Evolutionary conservation across 2,329 filamentous ascomycete genomes (phyloP).

Genomic region (Xylariaceae sp.): DNA sequence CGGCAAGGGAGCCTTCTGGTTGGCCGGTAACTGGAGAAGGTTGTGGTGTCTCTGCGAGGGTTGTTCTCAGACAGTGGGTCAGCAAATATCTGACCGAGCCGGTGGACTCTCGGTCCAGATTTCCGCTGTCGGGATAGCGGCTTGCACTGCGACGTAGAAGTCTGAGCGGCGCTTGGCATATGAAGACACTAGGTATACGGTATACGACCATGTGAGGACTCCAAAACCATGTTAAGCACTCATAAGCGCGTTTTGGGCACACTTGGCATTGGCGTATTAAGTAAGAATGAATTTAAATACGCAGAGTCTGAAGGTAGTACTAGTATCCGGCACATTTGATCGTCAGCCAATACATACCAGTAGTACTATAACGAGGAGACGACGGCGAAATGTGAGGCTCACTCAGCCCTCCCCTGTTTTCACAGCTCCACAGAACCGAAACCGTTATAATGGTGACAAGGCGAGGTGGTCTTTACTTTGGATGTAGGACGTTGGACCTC

Average conservation of each 20-base stretch:
- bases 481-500: background rate
- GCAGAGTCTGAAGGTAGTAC: background rate
- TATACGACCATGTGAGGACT: background rate
- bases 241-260: background rate
- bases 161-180: constrained; percentile 24
- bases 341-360: too few species aligned
- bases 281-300: constrained; percentile 3
- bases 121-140: constrained; percentile 29
- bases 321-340: too few species aligned
- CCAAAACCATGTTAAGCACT: background rate
- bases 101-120: constrained; percentile 28
- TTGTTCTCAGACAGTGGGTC: background rate
- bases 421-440: constrained; percentile 5
- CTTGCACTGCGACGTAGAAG: constrained; percentile 23
- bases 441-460: background rate
- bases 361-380: too few species aligned
- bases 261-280: constrained; percentile 2
- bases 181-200: background rate
- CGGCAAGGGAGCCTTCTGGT: constrained; percentile 17
- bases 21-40: background rate
- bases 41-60: background rate
- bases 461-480: background rate
- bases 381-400: constrained; percentile 16
- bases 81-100: constrained; percentile 18
- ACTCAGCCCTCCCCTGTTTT: constrained; percentile 12